These are phyloP conservation scores for Aspergillus ochraceus DNA, from an alignment of 2,329 filamentous ascomycete species.

Conservation along the genomic window DNA sequence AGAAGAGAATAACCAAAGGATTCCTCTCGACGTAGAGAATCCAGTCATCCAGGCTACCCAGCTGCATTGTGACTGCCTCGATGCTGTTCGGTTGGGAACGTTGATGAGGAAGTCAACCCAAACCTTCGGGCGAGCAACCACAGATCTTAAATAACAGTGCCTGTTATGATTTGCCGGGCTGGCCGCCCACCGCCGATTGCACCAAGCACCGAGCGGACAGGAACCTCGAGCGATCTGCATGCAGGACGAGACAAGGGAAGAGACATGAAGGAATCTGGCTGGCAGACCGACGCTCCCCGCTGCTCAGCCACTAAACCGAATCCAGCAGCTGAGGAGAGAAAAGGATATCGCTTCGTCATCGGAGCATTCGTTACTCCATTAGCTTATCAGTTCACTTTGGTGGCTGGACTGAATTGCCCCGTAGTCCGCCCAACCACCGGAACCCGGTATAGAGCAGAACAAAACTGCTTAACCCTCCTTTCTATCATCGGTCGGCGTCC, in stretches of 20 bases:
- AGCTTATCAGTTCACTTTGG: too few relatives aligned
- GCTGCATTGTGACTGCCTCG: not conserved
- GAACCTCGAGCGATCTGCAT: not conserved
- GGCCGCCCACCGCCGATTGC: conserved; percentile 18
- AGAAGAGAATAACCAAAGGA: conserved; percentile 1
- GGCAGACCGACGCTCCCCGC: not conserved
- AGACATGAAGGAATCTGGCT: not conserved
- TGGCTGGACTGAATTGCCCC: too few relatives aligned
- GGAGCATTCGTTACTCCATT: too few relatives aligned
- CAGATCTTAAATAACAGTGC: conserved; percentile 4
- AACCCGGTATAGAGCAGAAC: too few relatives aligned
- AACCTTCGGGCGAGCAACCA: not conserved
- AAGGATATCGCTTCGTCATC: not conserved
- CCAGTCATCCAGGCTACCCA: not conserved
- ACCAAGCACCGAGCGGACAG: conserved; percentile 7
- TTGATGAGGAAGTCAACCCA: not conserved
- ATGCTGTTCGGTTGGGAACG: not conserved
- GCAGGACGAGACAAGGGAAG: not conserved
- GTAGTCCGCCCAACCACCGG: not conserved
- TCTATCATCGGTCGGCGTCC: not conserved
- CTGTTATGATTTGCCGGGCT: conserved; percentile 15
- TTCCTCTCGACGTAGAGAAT: conserved; percentile 3
- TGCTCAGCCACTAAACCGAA: not conserved
- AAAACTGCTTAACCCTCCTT: not conserved
- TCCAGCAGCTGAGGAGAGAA: not conserved